Evolutionary conservation across 257 asterid species (phyloP).

Genomic region (Scutellaria baicalensis): DNA sequence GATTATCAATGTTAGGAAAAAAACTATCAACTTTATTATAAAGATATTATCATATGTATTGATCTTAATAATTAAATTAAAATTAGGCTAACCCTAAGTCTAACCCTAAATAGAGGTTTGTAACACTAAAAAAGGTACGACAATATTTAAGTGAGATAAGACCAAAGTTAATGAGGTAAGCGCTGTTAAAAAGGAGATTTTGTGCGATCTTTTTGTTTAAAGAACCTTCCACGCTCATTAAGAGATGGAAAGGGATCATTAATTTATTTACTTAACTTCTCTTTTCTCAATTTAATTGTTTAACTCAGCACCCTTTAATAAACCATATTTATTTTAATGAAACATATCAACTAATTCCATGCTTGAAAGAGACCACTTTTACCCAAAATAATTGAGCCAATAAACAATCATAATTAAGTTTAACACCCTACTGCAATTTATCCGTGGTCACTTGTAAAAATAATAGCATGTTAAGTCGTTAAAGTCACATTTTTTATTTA

Average conservation of each 20-base stretch:
- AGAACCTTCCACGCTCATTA: conserved; percentile 48
- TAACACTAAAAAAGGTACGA: background rate
- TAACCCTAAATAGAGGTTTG: background rate
- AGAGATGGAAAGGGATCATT: conserved; percentile 20
- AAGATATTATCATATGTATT: background rate
- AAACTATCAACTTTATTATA: too few relatives aligned
- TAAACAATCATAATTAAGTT: too few relatives aligned
- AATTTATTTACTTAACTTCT: conserved; percentile 2
- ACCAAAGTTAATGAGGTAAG: conserved; percentile 55
- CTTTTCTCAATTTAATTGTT: background rate
- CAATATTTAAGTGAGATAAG: conserved; percentile 10
- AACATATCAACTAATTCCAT: background rate
- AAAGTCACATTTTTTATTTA: too few relatives aligned
- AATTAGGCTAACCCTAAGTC: conserved; percentile 15
- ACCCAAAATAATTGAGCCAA: background rate
- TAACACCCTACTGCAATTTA: too few relatives aligned
- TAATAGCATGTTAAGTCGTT: too few relatives aligned
- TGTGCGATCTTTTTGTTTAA: conserved; percentile 30
- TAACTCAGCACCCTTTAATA: conserved; percentile 21
- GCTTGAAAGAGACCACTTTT: background rate
- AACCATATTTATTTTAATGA: background rate
- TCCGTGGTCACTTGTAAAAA: too few relatives aligned
- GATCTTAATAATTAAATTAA: background rate
- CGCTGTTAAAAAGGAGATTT: conserved; percentile 35
- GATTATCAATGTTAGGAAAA: too few relatives aligned